phyloP scores from a whole-genome alignment of 1,284 basidiomycete genomes.

The Ceratobasidium sp. region DNA sequence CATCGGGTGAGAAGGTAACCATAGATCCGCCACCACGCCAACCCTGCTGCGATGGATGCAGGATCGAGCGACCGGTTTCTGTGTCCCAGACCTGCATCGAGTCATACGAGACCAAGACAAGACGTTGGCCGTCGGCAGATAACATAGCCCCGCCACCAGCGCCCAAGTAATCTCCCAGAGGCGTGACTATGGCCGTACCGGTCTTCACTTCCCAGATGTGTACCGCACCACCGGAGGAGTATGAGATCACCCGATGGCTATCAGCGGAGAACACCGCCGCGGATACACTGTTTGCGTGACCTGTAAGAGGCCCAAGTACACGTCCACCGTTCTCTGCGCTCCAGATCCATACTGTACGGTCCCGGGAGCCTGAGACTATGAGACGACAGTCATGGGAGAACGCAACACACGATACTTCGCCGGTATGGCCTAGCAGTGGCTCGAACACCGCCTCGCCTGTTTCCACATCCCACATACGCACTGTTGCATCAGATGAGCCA shows the following conservation, averaged over 20 bases:
- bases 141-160: no score
- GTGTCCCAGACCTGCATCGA: no score
- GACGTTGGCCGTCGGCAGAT: no score
- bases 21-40: no score
- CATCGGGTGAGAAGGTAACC: no score
- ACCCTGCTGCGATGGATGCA: no score
- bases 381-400: conserved; percentile 35
- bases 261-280: neutral
- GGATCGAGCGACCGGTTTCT: no score
- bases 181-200: no score
- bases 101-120: no score
- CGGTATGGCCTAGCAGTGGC: conserved; percentile 36
- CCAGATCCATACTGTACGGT: conserved; percentile 39
- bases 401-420: conserved; percentile 1
- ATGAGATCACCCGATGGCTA: conserved; percentile 44
- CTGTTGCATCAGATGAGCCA: neutral
- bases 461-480: conserved; percentile 41
- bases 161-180: no score
- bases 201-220: no score
- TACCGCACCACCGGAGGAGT: no score
- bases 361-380: conserved; percentile 24
- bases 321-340: neutral
- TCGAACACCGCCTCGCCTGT: neutral
- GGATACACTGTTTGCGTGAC: neutral
- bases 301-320: neutral